Evolutionary conservation across 2,329 filamentous ascomycete species (phyloP).

Genomic region (Bertia moriformis): DNA sequence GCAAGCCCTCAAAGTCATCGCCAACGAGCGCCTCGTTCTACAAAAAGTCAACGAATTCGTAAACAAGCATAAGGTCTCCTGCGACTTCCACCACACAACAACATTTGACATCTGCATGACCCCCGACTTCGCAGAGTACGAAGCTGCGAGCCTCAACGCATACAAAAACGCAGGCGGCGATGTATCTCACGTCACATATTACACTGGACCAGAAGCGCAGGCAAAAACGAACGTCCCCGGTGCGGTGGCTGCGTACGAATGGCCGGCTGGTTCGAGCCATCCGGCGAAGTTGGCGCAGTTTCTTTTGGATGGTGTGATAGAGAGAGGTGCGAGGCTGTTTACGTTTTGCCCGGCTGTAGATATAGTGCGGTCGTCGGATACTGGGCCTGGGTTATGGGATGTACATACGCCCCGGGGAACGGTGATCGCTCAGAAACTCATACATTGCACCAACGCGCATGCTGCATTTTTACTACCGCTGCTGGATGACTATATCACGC

Average conservation of each 20-base stretch:
- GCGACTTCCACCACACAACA: constrained; percentile 27
- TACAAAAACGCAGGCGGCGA: constrained; percentile 26
- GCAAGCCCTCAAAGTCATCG: constrained; percentile 28
- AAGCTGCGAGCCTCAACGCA: constrained; percentile 20
- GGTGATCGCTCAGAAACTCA: constrained; percentile 11
- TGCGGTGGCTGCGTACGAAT: constrained; percentile 30
- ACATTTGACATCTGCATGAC: constrained; percentile 33
- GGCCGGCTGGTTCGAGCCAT: constrained; percentile 31
- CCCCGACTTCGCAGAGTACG: constrained; percentile 25
- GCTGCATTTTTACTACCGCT: constrained; percentile 19
- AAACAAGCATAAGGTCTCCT: constrained; percentile 20
- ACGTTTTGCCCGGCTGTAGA: constrained; percentile 23
- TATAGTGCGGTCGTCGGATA: constrained; percentile 8
- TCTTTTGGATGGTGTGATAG: constrained; percentile 20
- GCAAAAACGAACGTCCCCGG: constrained; percentile 17
- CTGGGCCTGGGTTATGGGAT: constrained; percentile 11
- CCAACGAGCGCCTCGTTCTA: constrained; percentile 24
- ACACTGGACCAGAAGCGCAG: constrained; percentile 21
- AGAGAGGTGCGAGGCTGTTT: constrained; percentile 21
- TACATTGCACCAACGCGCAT: constrained; percentile 25
- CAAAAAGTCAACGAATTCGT: constrained; percentile 24
- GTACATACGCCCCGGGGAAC: constrained; percentile 17
- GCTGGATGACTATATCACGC: constrained; percentile 18
- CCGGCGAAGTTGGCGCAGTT: constrained; percentile 33
- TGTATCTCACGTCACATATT: constrained; percentile 22